A percentile compares a stretch with the other conserved stretches of the same genome.
These are phyloP conservation scores for Mycogone perniciosa DNA, from an alignment of 2,329 filamentous ascomycete genomes.

Conservation along the genomic window DNA sequence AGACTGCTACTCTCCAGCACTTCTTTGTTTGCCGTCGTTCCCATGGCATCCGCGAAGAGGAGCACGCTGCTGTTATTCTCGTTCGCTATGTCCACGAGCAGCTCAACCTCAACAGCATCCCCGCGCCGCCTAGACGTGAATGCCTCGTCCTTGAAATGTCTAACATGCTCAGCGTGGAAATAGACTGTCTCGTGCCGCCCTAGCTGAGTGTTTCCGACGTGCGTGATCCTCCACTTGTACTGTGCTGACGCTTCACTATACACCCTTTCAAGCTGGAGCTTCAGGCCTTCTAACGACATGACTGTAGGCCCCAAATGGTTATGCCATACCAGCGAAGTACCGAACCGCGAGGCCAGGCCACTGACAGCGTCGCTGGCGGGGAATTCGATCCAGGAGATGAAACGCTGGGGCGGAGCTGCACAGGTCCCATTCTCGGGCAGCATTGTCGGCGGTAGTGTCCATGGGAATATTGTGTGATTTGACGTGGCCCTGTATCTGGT, in stretches of 20 bases:
- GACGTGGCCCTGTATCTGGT: constrained; percentile 46
- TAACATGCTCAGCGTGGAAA: constrained; percentile 68
- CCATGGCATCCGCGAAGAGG: not conserved
- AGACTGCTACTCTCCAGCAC: constrained; percentile 4
- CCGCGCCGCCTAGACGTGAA: constrained; percentile 73
- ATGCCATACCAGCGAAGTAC: constrained; percentile 29
- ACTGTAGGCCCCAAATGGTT: constrained; percentile 39
- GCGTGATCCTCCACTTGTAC: constrained; percentile 63
- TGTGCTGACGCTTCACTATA: constrained; percentile 38
- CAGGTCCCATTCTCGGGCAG: constrained; percentile 75
- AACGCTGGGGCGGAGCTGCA: constrained; percentile 60
- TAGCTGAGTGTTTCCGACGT: constrained; percentile 72
- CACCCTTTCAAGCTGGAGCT: constrained; percentile 63
- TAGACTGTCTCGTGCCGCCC: constrained; percentile 85
- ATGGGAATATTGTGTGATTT: constrained; percentile 85
- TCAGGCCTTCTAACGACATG: constrained; percentile 49
- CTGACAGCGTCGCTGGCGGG: constrained; percentile 38
- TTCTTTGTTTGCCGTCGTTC: not conserved
- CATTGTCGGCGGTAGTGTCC: constrained; percentile 75
- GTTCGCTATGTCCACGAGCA: constrained; percentile 37
- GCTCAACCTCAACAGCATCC: constrained; percentile 65
- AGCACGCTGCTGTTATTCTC: constrained; percentile 21
- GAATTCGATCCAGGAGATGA: constrained; percentile 64
- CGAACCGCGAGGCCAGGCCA: constrained; percentile 27
- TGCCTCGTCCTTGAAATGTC: constrained; percentile 72